Evolutionary conservation across 805 yeast genomes (phyloP).

Genomic region (Saturnispora mendoncae): DNA sequence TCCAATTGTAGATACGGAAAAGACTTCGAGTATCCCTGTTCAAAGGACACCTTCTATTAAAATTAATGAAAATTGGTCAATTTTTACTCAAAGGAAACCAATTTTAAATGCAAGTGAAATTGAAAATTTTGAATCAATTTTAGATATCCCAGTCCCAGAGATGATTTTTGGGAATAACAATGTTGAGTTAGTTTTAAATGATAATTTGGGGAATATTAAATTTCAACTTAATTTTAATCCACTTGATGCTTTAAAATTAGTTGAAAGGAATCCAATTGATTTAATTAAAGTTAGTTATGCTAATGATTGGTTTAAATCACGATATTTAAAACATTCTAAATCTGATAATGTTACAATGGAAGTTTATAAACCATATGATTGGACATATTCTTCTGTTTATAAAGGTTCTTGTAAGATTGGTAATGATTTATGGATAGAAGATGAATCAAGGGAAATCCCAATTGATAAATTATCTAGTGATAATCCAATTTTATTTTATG

Average conservation of each 20-base stretch:
- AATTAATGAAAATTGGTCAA: slow-evolving; percentile 59
- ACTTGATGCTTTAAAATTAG: slow-evolving; percentile 60
- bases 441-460: slow-evolving; percentile 44
- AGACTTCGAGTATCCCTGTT: slow-evolving; percentile 46
- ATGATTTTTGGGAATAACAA: slow-evolving; percentile 90
- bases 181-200: slow-evolving; percentile 33
- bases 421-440: slow-evolving; percentile 15
- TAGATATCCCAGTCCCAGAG: slow-evolving; percentile 85
- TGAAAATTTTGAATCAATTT: slow-evolving; percentile 51
- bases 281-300: slow-evolving; percentile 75
- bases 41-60: slow-evolving; percentile 62
- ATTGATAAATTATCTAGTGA: slow-evolving; percentile 53
- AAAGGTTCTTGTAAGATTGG: slow-evolving; percentile 42
- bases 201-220: slow-evolving; percentile 5
- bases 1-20: not conserved
- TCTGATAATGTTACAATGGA: slow-evolving; percentile 33
- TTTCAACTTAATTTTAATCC: slow-evolving; percentile 60
- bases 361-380: slow-evolving; percentile 78
- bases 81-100: slow-evolving; percentile 65
- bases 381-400: slow-evolving; percentile 88
- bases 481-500: slow-evolving; percentile 84
- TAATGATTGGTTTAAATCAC: slow-evolving; percentile 60
- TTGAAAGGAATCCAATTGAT: slow-evolving; percentile 36
- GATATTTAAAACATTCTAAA: slow-evolving; percentile 26
- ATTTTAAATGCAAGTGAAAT: slow-evolving; percentile 68